Base-by-base conservation (phyloP, 2,329 filamentous ascomycete species). In the Neophaeococcomyces mojaviensis region DNA sequence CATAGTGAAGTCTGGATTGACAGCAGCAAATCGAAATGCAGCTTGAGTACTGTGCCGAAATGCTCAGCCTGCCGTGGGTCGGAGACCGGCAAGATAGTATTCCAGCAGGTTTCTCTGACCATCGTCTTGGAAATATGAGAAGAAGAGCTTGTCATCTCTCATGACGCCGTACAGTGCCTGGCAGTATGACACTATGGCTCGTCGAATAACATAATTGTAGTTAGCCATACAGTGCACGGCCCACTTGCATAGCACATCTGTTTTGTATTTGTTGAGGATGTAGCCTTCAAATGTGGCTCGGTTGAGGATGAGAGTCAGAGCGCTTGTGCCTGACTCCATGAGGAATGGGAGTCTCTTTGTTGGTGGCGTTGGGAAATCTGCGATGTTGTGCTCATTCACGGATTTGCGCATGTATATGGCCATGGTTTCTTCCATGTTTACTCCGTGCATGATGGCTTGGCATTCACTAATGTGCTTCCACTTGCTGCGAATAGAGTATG, bases 51-150 rank as follows among this genome's bases (percentile, higher is more conserved):
- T n/a, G n/a, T n/a, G n/a, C n/a, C n/a, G n/a, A n/a, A n/a, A n/a
- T n/a, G n/a, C n/a, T n/a, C n/a, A n/a, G n/a, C n/a, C n/a, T n/a
- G n/a, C n/a, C n/a, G n/a, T n/a, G n/a, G 24, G 24, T 28, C 24
- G 24, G 10, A 6, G 24, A 10, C 24, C 24, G 10, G 24, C 24
- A 28, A 54, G 44, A 43, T 53, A 56, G 39, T 56, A 56, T 30
- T 54, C 46, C 20, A 56, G 45, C 26, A 56, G 41, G 39, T 56
- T 56, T 30, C 48, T 48, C 44, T 56, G 48, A 15, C 46, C 47
- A 32, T 54, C 54, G 26, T 53, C 47, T 16, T 47, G 48, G 42
- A 54, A 54, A 39, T 51, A 49, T 18, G 46, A 46, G 36, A 51
- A 51, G 46, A 56, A 55, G 36, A 50, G 43, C 19, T 45, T 44